These are phyloP conservation scores for Tolypocladium sp. DNA, from an alignment of 2,329 filamentous ascomycete species.

Conservation along the genomic window DNA sequence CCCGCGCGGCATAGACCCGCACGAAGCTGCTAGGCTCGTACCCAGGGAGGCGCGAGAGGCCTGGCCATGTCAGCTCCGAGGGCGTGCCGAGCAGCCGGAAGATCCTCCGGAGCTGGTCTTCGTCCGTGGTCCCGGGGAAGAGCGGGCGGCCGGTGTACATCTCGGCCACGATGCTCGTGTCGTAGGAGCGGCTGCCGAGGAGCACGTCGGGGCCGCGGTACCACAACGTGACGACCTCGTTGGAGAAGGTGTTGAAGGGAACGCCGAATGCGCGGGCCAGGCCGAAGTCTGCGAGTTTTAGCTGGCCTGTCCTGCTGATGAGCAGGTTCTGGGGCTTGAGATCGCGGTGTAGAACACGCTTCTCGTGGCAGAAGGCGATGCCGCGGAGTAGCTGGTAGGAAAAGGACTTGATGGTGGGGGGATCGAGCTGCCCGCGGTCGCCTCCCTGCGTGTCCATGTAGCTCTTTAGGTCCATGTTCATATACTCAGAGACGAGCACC, in stretches of 20 bases:
- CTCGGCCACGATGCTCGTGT: slow-evolving; percentile 99
- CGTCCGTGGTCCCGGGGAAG: slow-evolving; percentile 95
- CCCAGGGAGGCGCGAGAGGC: slow-evolving; percentile 87
- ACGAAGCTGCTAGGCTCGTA: slow-evolving; percentile 76
- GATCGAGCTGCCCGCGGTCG: slow-evolving; percentile 81
- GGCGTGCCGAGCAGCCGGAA: slow-evolving; percentile 98
- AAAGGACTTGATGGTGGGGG: slow-evolving; percentile 91
- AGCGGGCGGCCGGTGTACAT: slow-evolving; percentile 96
- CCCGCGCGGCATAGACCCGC: slow-evolving; percentile 87
- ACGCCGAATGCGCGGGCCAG: slow-evolving; percentile 92
- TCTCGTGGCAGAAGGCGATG: slow-evolving; percentile 97
- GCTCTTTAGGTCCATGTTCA: slow-evolving; percentile 97
- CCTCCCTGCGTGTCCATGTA: slow-evolving; percentile 88
- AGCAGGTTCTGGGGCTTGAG: slow-evolving; percentile 94
- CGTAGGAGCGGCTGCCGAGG: slow-evolving; percentile 89
- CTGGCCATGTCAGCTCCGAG: slow-evolving; percentile 90
- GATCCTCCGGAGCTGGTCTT: slow-evolving; percentile 94
- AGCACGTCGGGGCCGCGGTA: slow-evolving; percentile 95
- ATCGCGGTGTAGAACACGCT: slow-evolving; percentile 89
- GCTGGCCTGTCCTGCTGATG: slow-evolving; percentile 81
- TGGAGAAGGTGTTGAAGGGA: slow-evolving; percentile 95
- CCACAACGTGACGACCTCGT: slow-evolving; percentile 96
- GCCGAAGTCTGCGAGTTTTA: slow-evolving; percentile 93
- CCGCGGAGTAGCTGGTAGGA: slow-evolving; percentile 96
- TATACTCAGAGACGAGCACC: slow-evolving; percentile 98